Conservation (phyloP, 805 yeast species). For the Danielia oregonensis region DNA sequence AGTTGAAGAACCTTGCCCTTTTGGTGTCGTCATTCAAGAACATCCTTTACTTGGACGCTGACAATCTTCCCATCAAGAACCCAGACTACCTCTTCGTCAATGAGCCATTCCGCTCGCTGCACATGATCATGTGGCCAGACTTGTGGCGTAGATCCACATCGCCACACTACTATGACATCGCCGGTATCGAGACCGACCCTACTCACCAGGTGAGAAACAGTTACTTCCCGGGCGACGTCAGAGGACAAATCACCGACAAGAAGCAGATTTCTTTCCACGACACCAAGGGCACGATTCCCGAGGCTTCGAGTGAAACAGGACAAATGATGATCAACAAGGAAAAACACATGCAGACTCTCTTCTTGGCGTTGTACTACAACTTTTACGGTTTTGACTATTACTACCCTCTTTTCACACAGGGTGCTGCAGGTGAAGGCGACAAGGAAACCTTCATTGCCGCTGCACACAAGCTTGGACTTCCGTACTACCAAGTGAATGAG, state of each 20-base stretch:
- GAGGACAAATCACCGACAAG: conserved; percentile 17
- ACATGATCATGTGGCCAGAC: conserved; percentile 39
- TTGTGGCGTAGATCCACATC: conserved; percentile 40
- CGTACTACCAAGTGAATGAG: conserved; percentile 36
- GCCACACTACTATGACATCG: conserved; percentile 33
- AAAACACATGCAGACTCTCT: conserved; percentile 27
- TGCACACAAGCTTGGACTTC: conserved; percentile 33
- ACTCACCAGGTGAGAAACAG: conserved; percentile 21
- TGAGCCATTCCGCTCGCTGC: conserved; percentile 26
- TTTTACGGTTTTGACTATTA: conserved; percentile 33
- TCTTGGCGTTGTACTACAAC: conserved; percentile 37
- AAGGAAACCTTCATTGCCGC: conserved; percentile 42
- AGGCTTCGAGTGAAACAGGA: conserved; percentile 38
- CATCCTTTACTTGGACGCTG: conserved; percentile 37
- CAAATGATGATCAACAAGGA: conserved; percentile 34
- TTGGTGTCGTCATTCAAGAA: conserved; percentile 34
- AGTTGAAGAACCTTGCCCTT: conserved; percentile 35
- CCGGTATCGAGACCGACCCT: conserved; percentile 23
- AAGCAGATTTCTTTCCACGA: conserved; percentile 23
- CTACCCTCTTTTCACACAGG: conserved; percentile 38
- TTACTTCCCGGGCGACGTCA: conserved; percentile 23
- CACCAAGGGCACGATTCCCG: conserved; percentile 30
- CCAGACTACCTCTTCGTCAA: conserved; percentile 34
- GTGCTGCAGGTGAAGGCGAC: conserved; percentile 43
- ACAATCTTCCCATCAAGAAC: conserved; percentile 33